Evolutionary conservation across 371 early-diverging fungal species (phyloP).

Genomic region (Entomophthora muscae): DNA sequence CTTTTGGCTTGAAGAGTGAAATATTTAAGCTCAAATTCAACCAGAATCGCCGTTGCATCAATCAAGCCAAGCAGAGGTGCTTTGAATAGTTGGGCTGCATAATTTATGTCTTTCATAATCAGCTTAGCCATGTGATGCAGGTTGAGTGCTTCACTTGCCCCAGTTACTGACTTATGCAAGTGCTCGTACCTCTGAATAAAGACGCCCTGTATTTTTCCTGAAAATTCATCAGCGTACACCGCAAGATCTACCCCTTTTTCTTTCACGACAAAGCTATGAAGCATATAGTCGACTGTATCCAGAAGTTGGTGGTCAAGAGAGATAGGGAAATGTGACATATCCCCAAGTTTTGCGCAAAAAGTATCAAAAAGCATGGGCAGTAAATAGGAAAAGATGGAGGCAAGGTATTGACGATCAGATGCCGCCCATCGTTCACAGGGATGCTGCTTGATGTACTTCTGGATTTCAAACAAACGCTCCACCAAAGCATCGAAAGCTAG

Average conservation of each 20-base stretch:
- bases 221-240: neutral
- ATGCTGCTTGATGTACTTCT: neutral
- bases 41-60: neutral
- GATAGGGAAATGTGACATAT: neutral
- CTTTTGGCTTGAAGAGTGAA: slow-evolving; percentile 5
- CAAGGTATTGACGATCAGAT: neutral
- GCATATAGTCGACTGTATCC: neutral
- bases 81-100: neutral
- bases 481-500: neutral
- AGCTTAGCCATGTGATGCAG: slow-evolving; percentile 5
- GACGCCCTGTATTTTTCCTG: neutral
- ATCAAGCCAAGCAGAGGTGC: neutral
- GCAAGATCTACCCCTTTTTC: neutral
- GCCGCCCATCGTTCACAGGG: neutral
- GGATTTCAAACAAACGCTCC: neutral
- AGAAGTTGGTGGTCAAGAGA: neutral
- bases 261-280: neutral
- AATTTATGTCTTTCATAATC: slow-evolving; percentile 3
- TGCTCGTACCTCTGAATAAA: neutral
- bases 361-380: neutral
- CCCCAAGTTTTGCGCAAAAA: neutral
- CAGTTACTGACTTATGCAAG: neutral
- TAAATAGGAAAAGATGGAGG: neutral
- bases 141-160: slow-evolving; percentile 6
- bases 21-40: slow-evolving; percentile 1